These are phyloP conservation scores for Datisca glomerata DNA, from an alignment of 306 rosid genomes.

Conservation along the genomic window DNA sequence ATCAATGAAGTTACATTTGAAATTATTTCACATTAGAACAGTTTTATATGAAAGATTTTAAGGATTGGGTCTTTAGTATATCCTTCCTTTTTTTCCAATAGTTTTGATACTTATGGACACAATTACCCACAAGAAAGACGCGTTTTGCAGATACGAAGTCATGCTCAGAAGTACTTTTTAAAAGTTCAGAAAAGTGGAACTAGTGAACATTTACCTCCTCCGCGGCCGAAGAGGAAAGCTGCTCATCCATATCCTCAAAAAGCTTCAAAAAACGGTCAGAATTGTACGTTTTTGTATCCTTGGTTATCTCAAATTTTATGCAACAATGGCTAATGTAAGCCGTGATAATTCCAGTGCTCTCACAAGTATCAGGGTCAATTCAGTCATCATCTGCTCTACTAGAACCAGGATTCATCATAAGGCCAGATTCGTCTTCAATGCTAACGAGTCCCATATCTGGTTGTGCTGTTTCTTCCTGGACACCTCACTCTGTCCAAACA, in stretches of 20 bases:
- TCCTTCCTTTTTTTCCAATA: too few species aligned
- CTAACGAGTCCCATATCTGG: slow-evolving; percentile 36
- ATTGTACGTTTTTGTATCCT: slow-evolving; percentile 1
- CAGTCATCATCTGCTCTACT: slow-evolving; percentile 54
- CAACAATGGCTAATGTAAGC: slow-evolving; percentile 13
- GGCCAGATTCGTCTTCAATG: slow-evolving; percentile 51
- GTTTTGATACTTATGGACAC: too few species aligned
- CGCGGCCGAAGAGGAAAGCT: slow-evolving; percentile 94
- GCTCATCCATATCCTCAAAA: slow-evolving; percentile 97
- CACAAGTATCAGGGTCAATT: slow-evolving; percentile 48
- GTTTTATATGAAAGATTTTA: too few species aligned
- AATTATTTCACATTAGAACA: too few species aligned
- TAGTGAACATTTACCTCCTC: slow-evolving; percentile 91
- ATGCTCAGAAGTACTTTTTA: slow-evolving; percentile 88
- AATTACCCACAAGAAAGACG: too few species aligned
- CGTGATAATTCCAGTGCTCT: slow-evolving; percentile 39
- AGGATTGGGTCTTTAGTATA: too few species aligned
- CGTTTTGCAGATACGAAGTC: slow-evolving; percentile 72
- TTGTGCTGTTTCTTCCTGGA: slow-evolving; percentile 44
- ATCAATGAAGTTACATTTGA: too few species aligned
- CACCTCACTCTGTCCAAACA: slow-evolving; percentile 37
- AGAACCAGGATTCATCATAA: slow-evolving; percentile 43
- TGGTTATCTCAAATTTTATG: slow-evolving; percentile 3
- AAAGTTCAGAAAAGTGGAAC: slow-evolving; percentile 94
- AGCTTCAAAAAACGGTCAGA: slow-evolving; percentile 70